phyloP scores from a whole-genome alignment of 768 basidiomycete species.

The Russula sp. region DNA sequence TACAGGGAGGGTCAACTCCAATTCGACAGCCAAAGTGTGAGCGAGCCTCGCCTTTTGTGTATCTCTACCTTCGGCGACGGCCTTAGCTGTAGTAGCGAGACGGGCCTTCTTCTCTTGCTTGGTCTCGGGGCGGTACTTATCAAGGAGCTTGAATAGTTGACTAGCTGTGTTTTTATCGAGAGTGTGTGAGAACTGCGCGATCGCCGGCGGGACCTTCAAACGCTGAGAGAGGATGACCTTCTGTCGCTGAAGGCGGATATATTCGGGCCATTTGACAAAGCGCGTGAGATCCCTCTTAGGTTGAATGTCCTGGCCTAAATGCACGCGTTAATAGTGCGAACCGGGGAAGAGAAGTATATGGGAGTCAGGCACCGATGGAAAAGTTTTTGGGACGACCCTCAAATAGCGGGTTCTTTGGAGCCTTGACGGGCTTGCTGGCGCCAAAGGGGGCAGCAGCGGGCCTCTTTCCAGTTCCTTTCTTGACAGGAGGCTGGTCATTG shows the following conservation, averaged over 20 bases:
- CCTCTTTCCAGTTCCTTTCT: conserved; percentile 74
- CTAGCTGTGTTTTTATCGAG: conserved; percentile 99
- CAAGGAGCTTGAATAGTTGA: conserved; percentile 94
- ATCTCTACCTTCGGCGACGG: conserved; percentile 74
- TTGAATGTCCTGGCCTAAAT: conserved; percentile 87
- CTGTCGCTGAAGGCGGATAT: conserved; percentile 95
- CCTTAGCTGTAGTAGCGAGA: conserved; percentile 70
- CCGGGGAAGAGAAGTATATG: not conserved
- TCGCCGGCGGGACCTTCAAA: conserved; percentile 96
- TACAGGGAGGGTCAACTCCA: conserved; percentile 27
- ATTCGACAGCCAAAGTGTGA: too few relatives aligned
- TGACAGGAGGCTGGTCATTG: conserved; percentile 86
- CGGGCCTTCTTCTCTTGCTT: conserved; percentile 98
- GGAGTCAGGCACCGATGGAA: conserved; percentile 68
- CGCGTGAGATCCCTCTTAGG: conserved; percentile 87
- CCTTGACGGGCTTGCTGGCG: conserved; percentile 66
- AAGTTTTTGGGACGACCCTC: conserved; percentile 89
- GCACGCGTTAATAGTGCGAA: not conserved
- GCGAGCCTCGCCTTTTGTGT: conserved; percentile 44
- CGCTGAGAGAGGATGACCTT: conserved; percentile 98
- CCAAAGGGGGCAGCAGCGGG: conserved; percentile 81
- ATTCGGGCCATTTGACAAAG: conserved; percentile 99
- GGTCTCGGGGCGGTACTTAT: conserved; percentile 93
- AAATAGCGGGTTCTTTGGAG: conserved; percentile 93
- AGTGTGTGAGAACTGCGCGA: conserved; percentile 95